A percentile compares a stretch with the other conserved stretches of the same genome.
Evolutionary conservation across 495 filamentous ascomycete genomes (phyloP).

Genomic region (Cercophora newfieldiana): DNA sequence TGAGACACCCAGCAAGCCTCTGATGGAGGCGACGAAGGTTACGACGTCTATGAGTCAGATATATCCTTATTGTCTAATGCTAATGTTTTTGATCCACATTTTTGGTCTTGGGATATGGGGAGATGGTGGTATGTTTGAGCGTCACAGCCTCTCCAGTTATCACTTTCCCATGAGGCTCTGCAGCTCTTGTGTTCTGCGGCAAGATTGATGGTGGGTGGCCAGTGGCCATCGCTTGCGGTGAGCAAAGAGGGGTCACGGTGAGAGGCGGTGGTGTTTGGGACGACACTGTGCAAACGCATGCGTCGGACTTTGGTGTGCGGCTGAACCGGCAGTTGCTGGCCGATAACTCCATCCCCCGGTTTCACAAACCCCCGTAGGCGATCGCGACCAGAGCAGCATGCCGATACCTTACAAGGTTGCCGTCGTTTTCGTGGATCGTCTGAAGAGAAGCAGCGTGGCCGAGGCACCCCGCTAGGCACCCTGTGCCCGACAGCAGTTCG

Average conservation of each 20-base stretch:
- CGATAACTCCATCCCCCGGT: background rate
- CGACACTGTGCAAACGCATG: background rate
- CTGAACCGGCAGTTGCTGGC: background rate
- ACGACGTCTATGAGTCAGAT: constrained; percentile 4
- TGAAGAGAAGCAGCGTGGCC: background rate
- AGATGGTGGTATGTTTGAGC: background rate
- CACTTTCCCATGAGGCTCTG: background rate
- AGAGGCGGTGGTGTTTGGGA: background rate
- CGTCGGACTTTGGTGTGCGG: background rate
- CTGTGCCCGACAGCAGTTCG: background rate
- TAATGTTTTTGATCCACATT: constrained; percentile 6
- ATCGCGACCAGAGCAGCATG: background rate
- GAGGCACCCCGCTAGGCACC: background rate
- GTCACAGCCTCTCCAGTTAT: background rate
- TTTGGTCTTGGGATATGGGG: too few species aligned
- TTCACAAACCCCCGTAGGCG: background rate
- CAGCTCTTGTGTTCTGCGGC: background rate
- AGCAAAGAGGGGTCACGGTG: too few species aligned
- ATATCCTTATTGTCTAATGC: constrained; percentile 14
- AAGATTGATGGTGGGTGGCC: background rate
- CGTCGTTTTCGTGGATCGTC: background rate
- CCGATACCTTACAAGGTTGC: background rate
- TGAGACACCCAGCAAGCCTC: constrained; percentile 26
- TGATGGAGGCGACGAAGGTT: background rate
- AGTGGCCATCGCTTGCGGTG: too few species aligned